Conservation (phyloP, 352 stramenopile genomes). For the Phytopythium boreale region DNA sequence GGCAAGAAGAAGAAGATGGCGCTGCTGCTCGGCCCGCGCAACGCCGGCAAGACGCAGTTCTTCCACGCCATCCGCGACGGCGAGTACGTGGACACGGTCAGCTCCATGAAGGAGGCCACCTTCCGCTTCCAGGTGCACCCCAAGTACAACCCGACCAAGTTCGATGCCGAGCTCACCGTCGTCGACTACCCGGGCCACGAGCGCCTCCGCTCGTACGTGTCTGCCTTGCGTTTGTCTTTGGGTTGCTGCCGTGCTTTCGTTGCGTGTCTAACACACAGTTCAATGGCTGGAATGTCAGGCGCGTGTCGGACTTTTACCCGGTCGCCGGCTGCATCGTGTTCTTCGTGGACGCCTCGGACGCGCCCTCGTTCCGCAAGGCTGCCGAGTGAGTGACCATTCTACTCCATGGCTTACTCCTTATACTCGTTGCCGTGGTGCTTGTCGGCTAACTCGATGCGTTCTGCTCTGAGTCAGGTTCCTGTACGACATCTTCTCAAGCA, state of each 20-base stretch:
- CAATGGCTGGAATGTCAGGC: slow-evolving; percentile 25
- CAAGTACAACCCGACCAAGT: slow-evolving; percentile 67
- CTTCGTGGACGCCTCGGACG: slow-evolving; percentile 66
- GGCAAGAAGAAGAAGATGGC: slow-evolving; percentile 75
- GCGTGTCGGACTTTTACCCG: slow-evolving; percentile 73
- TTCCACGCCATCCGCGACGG: slow-evolving; percentile 78
- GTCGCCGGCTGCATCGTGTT: slow-evolving; percentile 70
- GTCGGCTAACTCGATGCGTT: neutral
- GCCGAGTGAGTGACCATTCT: slow-evolving; percentile 50
- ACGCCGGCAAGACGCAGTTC: slow-evolving; percentile 80
- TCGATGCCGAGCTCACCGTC: slow-evolving; percentile 65
- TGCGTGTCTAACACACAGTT: neutral
- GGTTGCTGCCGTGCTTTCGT: neutral
- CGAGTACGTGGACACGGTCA: slow-evolving; percentile 67
- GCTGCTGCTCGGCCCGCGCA: slow-evolving; percentile 59
- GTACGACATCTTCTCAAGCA: slow-evolving; percentile 85
- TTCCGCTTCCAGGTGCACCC: slow-evolving; percentile 60
- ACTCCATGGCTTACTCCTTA: neutral
- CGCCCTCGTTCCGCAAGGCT: slow-evolving; percentile 66
- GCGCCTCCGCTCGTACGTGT: slow-evolving; percentile 62
- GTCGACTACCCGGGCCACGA: slow-evolving; percentile 84
- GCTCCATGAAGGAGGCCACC: slow-evolving; percentile 83
- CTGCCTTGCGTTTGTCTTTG: neutral
- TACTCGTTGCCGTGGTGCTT: too few relatives aligned
- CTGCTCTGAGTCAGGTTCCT: slow-evolving; percentile 42